Base-by-base conservation (phyloP, 139 green algal species). In the Yamagishiella unicocca region DNA sequence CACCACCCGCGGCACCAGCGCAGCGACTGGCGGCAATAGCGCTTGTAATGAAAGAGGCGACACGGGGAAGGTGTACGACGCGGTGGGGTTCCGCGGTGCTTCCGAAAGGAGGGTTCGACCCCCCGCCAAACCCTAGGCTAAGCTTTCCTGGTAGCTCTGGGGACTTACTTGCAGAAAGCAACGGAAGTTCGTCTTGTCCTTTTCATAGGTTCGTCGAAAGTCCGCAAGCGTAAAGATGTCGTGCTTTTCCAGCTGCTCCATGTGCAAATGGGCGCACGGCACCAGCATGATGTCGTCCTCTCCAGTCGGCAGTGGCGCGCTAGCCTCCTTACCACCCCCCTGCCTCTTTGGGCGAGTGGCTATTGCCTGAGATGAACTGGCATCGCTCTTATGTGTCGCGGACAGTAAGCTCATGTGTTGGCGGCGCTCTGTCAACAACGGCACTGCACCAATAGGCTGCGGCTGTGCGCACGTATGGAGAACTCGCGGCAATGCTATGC, bases 201-300 rank as follows among this genome's bases (percentile, higher is more conserved):
- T 29, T 43, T 31, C 24, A 22, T 86, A 77, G 2, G 45, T 31
- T 29, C 62, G 42, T 12, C n/a, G 31, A 8, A 86, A 67, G 80
- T 86, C 80, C 1, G 12, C 17, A 0, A 67, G 3, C 21, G 43
- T 43, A 31, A 24, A 77, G 24, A 86, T 66, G 42, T 86, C 80
- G 50, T 68, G 62, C 7, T 24, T 25, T 43, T 86, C 64, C 0
- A 86, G 64, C 55, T 67, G 31, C 33, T 86, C 25, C 14, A 25
- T 6, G 31, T 86, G 71, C 0, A 38, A 1, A 45, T 40, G 21
- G 3, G 64, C 80, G 21, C 24, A 22, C 0, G 64, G 80, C 3
- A 86, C 80, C 42, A 86, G 9, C 10, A 58, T 1, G 21, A 86
- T 22, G 33, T 77, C 80, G 25, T 86, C 64, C n/a, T 29, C 43